Conservation (phyloP, 148 eudicot genomes). For the Rhododendron ferrugineum region DNA sequence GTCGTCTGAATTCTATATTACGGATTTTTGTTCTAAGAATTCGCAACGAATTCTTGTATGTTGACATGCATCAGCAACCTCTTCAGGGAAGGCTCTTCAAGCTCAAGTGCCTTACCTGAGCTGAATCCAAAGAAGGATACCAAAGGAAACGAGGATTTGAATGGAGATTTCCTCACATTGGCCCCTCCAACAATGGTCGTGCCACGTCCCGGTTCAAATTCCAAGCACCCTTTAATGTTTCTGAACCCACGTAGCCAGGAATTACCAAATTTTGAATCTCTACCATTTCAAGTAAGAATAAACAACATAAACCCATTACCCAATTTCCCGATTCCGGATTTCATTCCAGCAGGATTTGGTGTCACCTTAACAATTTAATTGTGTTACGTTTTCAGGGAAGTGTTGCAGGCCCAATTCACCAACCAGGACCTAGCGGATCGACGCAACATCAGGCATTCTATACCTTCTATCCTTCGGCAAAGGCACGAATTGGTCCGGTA, state of each 20-base stretch:
- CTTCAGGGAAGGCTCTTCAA: constrained; percentile 34
- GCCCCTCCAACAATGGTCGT: constrained; percentile 33
- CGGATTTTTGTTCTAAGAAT: background rate
- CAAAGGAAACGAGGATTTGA: constrained; percentile 17
- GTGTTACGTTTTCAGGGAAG: constrained; percentile 20
- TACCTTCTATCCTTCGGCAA: constrained; percentile 30
- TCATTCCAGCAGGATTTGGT: background rate
- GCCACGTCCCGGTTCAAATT: constrained; percentile 22
- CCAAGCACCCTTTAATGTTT: constrained; percentile 9
- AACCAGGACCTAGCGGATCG: constrained; percentile 13
- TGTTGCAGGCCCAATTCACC: constrained; percentile 3
- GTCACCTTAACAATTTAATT: background rate
- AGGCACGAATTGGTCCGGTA: constrained; percentile 14
- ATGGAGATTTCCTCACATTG: constrained; percentile 44
- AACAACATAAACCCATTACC: background rate
- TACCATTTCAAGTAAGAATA: constrained; percentile 31
- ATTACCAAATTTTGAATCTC: constrained; percentile 13
- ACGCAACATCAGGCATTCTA: constrained; percentile 24
- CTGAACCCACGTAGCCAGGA: background rate
- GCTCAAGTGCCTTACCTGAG: constrained; percentile 21
- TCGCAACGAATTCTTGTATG: background rate
- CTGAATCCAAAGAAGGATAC: constrained; percentile 11
- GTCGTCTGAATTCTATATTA: background rate
- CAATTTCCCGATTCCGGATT: background rate
- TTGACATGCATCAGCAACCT: constrained; percentile 2